Base-by-base conservation (phyloP, 495 filamentous ascomycete species). In the Annulohypoxylon maeteangense region DNA sequence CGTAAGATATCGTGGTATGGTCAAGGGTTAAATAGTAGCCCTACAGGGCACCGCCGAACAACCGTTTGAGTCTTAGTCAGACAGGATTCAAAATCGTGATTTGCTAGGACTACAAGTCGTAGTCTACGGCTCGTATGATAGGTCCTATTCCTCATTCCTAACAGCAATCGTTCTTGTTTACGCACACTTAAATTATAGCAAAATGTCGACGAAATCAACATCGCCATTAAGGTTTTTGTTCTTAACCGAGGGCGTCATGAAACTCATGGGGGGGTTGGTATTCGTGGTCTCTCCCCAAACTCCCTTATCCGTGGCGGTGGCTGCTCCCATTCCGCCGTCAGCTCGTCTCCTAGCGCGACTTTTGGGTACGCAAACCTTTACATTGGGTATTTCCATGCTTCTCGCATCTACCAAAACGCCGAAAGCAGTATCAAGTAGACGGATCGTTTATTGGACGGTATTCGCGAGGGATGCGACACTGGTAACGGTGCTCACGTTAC, bases 201-300 rank as follows among this genome's bases (percentile, higher is more conserved):
- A 32, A 31, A 71, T 71, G 68, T 51, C 68, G 16, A 27, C 47
- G 20, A 50, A 55, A 27, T 27, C 61, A n/a, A 7, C 54, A 42
- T 71, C 68, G 10, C 62, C 68, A 1, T 27, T 71, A 23, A 16
- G 68, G 31, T 27, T 48, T 20, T 42, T 71, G 14, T 67, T 71
- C 63, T 36, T 71, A 16, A 38, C n/a, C 27, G 68, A 71, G n/a
- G 68, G 68, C 25, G 4, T 71, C 57, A 62, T 71, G 62, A 71
- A 67, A 34, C 63, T 71, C 3, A 44, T 36, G 11, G 53, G 50
- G 16, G 68, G 68, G 0, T 50, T 59, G 8, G 14, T 71, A 8
- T 67, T 71, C 34, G 57, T 71, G 10, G 7, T 71, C 40, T 71
- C 57, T 3, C 68, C 68, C 5, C 57, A 63, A 23, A 67, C 68